Conservation (phyloP, 2,329 filamentous ascomycete genomes). For the Thielaviopsis musarum region DNA sequence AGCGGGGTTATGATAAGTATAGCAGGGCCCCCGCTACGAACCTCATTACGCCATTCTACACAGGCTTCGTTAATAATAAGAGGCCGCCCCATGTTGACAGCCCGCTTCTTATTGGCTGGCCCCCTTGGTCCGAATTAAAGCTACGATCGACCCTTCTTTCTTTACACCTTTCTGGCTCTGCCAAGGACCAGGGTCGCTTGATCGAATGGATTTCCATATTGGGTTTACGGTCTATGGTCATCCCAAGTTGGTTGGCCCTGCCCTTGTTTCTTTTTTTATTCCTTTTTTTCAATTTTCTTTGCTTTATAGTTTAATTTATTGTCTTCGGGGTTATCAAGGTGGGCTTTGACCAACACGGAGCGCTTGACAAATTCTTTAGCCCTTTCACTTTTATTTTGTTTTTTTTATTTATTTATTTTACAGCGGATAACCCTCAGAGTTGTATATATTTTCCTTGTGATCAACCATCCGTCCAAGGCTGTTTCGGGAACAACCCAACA, state of each 20-base stretch:
- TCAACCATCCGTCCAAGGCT: too few relatives aligned
- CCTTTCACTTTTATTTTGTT: background rate
- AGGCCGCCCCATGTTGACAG: background rate
- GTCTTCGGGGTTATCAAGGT: too few relatives aligned
- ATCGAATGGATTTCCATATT: constrained; percentile 3
- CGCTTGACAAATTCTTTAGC: too few relatives aligned
- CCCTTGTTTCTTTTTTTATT: background rate
- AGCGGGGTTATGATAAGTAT: too few relatives aligned
- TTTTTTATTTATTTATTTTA: background rate
- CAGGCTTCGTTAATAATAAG: too few relatives aligned
- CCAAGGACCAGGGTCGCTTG: background rate
- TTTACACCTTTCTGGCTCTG: background rate
- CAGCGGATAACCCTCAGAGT: too few relatives aligned
- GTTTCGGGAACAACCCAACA: background rate
- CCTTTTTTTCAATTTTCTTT: background rate
- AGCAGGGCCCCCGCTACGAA: too few relatives aligned
- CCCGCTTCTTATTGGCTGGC: background rate
- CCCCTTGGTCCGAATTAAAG: background rate
- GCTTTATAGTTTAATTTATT: too few relatives aligned
- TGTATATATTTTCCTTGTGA: too few relatives aligned
- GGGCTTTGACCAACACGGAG: too few relatives aligned
- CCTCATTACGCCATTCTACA: too few relatives aligned
- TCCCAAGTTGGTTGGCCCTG: background rate
- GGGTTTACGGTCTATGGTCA: background rate
- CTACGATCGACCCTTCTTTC: background rate